Evolutionary conservation across 495 filamentous ascomycete genomes (phyloP), one percentile per base, ranked within the genome.

Genomic region (Hypoxylon fuscum): DNA sequence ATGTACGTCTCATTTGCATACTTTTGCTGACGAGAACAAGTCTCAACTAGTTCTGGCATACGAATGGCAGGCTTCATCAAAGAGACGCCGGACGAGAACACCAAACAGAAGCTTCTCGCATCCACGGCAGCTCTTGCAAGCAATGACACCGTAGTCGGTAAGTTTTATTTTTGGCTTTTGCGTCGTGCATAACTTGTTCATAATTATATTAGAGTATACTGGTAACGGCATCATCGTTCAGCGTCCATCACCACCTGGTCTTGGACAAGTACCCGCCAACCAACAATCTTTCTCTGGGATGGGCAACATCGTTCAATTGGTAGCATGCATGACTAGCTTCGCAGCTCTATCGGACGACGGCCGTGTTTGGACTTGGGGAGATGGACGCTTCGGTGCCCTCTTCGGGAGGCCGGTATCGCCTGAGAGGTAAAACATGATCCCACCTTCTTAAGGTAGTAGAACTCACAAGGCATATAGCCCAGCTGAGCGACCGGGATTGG

Each of bases 291-390:
- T 72, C 50, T 32, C 68, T 15, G 44, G 63, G 32, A 49, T 71
- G 37, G 42, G 58, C 18, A 21, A 54, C 25, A 59, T 78, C 31
- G 49, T 59, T n/a, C 80, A 87, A 41, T 59, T 88, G 1, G 63
- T 77, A 21, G 76, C 84, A 35, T 81, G 76, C 52, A 74, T 77
- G 35, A 80, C 81, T 14, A 73, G 79, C 9, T 88, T 88, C 68
- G 76, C 72, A 12, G 76, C 81, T 43, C 74, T 88, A 44, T 76
- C 77, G 4, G 45, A 71, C 4, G 70, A 67, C n/a, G 78, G 80
- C 9, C 58, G 73, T 9, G 83, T 89, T 20, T 81, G 76, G 55
- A 87, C 80, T 3, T 88, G 86, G 81, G 86, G 85, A 12, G 86
- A 88, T 55, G 74, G 76, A 31, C 76, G 86, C 27, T 85, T 83